Base-by-base conservation (phyloP, 2,329 filamentous ascomycete species). In the Hypoxylon rubiginosum region DNA sequence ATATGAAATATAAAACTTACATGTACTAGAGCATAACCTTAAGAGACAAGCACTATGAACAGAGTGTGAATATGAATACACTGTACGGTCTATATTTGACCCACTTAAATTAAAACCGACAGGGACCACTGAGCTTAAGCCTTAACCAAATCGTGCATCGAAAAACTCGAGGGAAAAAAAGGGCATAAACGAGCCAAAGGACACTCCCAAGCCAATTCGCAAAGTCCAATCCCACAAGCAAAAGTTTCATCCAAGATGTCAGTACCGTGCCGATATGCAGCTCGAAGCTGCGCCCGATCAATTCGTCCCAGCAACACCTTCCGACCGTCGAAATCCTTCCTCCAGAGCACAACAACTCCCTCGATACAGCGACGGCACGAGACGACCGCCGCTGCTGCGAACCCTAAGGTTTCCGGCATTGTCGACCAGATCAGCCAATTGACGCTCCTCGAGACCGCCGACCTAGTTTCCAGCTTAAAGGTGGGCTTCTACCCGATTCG, bases 371-470 rank as follows among this genome's bases (percentile, higher is more conserved):
- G 92, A 83, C 90, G 96, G 88, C 94, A 93, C 91, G 92, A 96
- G 82, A 95, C 93, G 69, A 94, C 93, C 74, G 92, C 94, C 75
- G 89, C 88, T 62, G 84, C 85, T 74, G 81, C 84, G 68, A 97
- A 92, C 83, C 94, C 96, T 69, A 99, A 99, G 88, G 97, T 99
- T 76, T 82, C 90, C 74, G 89, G 88, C 65, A 99, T 99, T 77
- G 96, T 99, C 77, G 94, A 99, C 80, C 94, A 99, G 83, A 99
- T 99, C 82, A 97, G 95, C 83, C 91, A 96, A 88, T 91, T 99
- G 88, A 99, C 94, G 48, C 87, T 99, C 64, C 84, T 99, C 76
- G 97, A 99, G 88, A 99, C 96, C 41, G 95, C 97, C 63, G 96
- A 98, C 79, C 86, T 99, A 66, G 96, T 99, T 58, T 90, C 94